Evolutionary conservation across 495 filamentous ascomycete species (phyloP).

Genomic region (Annulohypoxylon moriforme): DNA sequence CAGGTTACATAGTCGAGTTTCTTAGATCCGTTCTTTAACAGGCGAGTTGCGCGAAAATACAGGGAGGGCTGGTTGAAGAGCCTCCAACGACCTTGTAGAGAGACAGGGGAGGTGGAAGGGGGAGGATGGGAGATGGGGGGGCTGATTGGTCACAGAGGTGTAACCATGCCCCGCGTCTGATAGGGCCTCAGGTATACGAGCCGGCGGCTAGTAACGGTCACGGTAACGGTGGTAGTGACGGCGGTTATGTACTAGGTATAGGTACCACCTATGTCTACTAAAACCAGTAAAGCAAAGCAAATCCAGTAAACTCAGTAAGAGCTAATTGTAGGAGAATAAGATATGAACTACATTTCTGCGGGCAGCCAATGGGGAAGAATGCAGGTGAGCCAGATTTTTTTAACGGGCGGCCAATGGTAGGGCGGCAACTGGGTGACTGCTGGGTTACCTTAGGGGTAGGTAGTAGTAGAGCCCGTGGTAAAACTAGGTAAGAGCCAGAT

Average conservation of each 20-base stretch:
- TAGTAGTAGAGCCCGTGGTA: neutral
- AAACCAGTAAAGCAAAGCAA: neutral
- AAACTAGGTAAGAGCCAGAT: neutral
- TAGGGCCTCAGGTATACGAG: slow-evolving; percentile 5
- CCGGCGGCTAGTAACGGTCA: slow-evolving; percentile 41
- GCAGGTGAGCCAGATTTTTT: neutral
- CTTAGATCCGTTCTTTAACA: neutral
- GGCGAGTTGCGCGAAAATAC: neutral
- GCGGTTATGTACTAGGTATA: neutral
- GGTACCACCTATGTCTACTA: too few species aligned
- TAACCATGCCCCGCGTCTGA: slow-evolving; percentile 1
- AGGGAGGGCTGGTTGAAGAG: neutral
- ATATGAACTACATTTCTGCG: neutral
- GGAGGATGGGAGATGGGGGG: neutral
- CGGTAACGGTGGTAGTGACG: slow-evolving; percentile 1
- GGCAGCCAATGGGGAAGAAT: neutral
- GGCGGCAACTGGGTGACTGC: neutral
- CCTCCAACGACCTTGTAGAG: neutral
- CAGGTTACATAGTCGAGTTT: neutral
- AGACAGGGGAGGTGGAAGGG: neutral
- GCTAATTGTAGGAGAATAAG: neutral
- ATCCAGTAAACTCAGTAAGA: neutral
- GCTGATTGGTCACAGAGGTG: slow-evolving; percentile 6
- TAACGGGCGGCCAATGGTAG: neutral
- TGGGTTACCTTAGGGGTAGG: neutral